Conservation (phyloP, 208 protist species). For the Phytomonas sp. region DNA sequence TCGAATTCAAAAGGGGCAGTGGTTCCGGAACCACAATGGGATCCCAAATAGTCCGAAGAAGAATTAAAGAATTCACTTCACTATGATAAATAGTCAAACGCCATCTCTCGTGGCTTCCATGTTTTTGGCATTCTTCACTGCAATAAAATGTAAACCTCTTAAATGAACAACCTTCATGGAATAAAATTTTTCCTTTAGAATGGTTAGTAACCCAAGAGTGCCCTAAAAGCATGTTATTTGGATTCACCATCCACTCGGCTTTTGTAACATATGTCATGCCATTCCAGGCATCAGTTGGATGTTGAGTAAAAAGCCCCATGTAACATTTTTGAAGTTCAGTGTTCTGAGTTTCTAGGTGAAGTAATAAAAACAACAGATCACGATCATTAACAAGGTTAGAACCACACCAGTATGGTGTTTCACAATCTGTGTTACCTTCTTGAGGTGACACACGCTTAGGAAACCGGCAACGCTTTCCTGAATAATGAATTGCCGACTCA, state of each 20-base stretch:
- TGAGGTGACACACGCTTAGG: slow-evolving; percentile 46
- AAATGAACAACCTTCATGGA: slow-evolving; percentile 44
- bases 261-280: slow-evolving; percentile 63
- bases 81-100: slow-evolving; percentile 46
- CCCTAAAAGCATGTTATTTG: slow-evolving; percentile 47
- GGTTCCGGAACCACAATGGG: slow-evolving; percentile 64
- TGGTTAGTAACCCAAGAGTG: slow-evolving; percentile 47
- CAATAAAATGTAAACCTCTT: slow-evolving; percentile 57
- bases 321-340: slow-evolving; percentile 64
- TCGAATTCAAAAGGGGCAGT: slow-evolving; percentile 29
- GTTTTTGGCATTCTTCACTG: slow-evolving; percentile 52
- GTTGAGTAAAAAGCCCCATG: slow-evolving; percentile 53
- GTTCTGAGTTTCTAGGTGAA: slow-evolving; percentile 45
- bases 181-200: slow-evolving; percentile 44
- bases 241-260: slow-evolving; percentile 26
- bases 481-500: slow-evolving; percentile 45
- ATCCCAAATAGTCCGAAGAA: slow-evolving; percentile 63
- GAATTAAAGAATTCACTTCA: slow-evolving; percentile 27
- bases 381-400: slow-evolving; percentile 40
- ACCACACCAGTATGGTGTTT: slow-evolving; percentile 70
- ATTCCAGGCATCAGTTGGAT: slow-evolving; percentile 57
- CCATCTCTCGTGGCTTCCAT: slow-evolving; percentile 50
- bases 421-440: slow-evolving; percentile 66
- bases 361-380: slow-evolving; percentile 47
- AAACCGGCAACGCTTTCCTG: slow-evolving; percentile 42